Conservation (phyloP, 169 alveolate genomes). For the Babesia bovis region DNA sequence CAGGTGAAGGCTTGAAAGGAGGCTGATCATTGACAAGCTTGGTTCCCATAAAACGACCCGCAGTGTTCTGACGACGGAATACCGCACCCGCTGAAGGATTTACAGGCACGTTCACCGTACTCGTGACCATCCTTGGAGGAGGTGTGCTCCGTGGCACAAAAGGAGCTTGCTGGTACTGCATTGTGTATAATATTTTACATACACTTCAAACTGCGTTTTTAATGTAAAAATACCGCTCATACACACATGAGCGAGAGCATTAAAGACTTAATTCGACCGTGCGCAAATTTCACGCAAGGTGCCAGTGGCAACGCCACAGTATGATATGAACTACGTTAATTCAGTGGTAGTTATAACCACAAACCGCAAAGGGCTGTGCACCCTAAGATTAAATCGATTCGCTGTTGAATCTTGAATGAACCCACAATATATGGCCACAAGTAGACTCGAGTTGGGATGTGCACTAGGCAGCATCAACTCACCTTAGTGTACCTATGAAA, state of each 20-base stretch:
- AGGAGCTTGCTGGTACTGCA: slow-evolving; percentile 2
- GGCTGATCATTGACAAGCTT: background rate
- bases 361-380: background rate
- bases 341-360: too few relatives aligned
- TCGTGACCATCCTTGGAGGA: slow-evolving; percentile 22
- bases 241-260: too few relatives aligned
- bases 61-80: slow-evolving; percentile 26
- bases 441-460: slow-evolving; percentile 10
- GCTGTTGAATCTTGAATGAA: background rate
- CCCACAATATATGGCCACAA: too few relatives aligned
- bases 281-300: background rate
- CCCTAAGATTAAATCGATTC: background rate
- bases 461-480: slow-evolving; percentile 23
- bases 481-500: slow-evolving; percentile 5
- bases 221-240: too few relatives aligned
- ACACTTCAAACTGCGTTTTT: too few relatives aligned
- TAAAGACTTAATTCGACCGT: background rate
- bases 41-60: background rate
- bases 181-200: background rate
- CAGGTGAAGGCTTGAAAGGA: slow-evolving; percentile 9
- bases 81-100: background rate
- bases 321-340: background rate
- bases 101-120: background rate
- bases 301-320: background rate
- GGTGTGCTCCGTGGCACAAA: background rate